Percentiles rank a stretch among this genome's conserved stretches.
Evolutionary conservation across 2,329 filamentous ascomycete genomes (phyloP).

Genomic region (Dactylella cylindrospora): DNA sequence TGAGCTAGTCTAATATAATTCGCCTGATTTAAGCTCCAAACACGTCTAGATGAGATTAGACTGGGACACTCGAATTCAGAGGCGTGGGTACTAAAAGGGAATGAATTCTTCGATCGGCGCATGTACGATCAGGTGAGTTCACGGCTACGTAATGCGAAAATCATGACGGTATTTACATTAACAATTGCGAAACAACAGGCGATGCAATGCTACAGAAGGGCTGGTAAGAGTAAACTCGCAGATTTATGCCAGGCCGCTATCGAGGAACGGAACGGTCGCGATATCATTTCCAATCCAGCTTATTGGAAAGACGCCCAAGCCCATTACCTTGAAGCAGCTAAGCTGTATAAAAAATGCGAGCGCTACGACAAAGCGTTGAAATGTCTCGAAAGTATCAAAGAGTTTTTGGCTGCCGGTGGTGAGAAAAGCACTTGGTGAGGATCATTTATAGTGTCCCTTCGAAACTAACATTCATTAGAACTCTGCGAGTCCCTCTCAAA

Average conservation of each 20-base stretch:
- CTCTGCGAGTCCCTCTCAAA: conserved; percentile 7
- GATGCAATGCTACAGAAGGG: conserved; percentile 14
- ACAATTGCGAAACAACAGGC: not conserved
- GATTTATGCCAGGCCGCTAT: conserved; percentile 5
- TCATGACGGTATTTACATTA: no score
- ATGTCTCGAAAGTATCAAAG: conserved; percentile 20
- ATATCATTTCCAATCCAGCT: conserved; percentile 15
- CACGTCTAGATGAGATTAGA: conserved; percentile 7
- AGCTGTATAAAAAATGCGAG: conserved; percentile 1
- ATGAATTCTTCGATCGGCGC: conserved; percentile 8
- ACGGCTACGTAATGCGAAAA: not conserved
- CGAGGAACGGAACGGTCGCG: conserved; percentile 9
- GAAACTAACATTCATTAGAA: conserved; percentile 1
- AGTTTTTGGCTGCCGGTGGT: conserved; percentile 6
- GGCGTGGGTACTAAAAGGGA: conserved; percentile 8
- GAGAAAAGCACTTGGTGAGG: not conserved
- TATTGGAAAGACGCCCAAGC: not conserved
- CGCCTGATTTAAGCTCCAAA: not conserved
- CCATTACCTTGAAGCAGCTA: conserved; percentile 10
- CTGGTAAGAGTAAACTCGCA: not conserved
- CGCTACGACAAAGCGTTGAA: conserved; percentile 5
- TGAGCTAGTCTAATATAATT: not conserved
- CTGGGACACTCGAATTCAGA: conserved; percentile 3
- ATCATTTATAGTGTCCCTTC: not conserved
- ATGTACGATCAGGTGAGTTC: conserved; percentile 26